phyloP scores from a whole-genome alignment of 2,329 filamentous ascomycete species.

The Metarhizium humberi region DNA sequence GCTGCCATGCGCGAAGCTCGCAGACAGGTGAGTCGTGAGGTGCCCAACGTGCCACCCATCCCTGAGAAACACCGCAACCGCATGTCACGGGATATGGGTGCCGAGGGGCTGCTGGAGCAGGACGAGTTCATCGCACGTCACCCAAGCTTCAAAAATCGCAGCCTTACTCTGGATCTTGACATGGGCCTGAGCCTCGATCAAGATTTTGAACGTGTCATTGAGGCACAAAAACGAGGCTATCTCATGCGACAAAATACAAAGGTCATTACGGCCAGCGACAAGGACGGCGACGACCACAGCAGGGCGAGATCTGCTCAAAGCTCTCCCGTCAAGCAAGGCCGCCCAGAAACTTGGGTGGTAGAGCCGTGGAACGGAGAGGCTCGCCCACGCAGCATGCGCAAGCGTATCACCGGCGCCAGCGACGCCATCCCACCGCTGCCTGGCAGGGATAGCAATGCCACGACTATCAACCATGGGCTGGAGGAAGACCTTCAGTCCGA shows the following conservation, averaged over 20 bases:
- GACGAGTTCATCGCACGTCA: slow-evolving; percentile 48
- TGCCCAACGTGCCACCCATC: slow-evolving; percentile 49
- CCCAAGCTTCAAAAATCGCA: slow-evolving; percentile 70
- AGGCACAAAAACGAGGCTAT: slow-evolving; percentile 97
- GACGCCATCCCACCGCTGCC: slow-evolving; percentile 75
- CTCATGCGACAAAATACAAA: slow-evolving; percentile 98
- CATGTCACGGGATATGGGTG: slow-evolving; percentile 37
- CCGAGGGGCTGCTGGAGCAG: slow-evolving; percentile 24
- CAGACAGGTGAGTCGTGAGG: slow-evolving; percentile 72
- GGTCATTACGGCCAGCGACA: slow-evolving; percentile 84
- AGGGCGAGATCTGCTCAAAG: slow-evolving; percentile 53
- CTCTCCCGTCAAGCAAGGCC: slow-evolving; percentile 65
- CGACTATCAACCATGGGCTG: slow-evolving; percentile 52
- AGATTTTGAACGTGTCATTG: slow-evolving; percentile 92
- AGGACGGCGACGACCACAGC: slow-evolving; percentile 48
- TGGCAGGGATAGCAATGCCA: slow-evolving; percentile 74
- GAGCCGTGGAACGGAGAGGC: slow-evolving; percentile 90
- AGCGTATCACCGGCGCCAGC: slow-evolving; percentile 29
- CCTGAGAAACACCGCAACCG: slow-evolving; percentile 51
- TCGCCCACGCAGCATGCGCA: slow-evolving; percentile 55
- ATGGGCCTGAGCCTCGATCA: slow-evolving; percentile 79
- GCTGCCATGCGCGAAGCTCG: slow-evolving; percentile 78
- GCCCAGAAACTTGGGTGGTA: slow-evolving; percentile 88
- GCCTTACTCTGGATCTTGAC: slow-evolving; percentile 74
- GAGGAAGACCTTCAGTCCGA: slow-evolving; percentile 58